Evolutionary conservation across 2,329 filamentous ascomycete species (phyloP).

Genomic region (Ustulina deusta): DNA sequence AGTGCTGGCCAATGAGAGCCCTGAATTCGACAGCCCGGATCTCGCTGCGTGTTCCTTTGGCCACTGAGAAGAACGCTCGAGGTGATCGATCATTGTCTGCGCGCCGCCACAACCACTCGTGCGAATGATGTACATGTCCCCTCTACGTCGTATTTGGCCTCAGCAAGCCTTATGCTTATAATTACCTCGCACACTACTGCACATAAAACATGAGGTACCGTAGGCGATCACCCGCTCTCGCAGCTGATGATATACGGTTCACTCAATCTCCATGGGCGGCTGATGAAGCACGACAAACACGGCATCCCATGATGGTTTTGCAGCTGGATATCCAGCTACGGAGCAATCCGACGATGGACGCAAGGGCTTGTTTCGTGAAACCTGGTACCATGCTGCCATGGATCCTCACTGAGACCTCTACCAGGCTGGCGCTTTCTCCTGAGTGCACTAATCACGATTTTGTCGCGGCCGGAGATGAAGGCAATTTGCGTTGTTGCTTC

Average conservation of each 20-base stretch:
- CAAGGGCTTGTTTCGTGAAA: constrained; percentile 33
- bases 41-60: constrained; percentile 8
- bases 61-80: constrained; percentile 15
- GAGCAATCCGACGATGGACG: constrained; percentile 23
- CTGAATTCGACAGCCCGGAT: not conserved
- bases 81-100: constrained; percentile 25
- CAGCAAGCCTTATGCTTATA: constrained; percentile 8
- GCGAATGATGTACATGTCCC: constrained; percentile 9
- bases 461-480: constrained; percentile 23
- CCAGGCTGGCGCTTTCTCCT: constrained; percentile 12
- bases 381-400: constrained; percentile 31
- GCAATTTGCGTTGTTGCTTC: constrained; percentile 29
- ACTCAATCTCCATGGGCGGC: constrained; percentile 13
- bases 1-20: constrained; percentile 41
- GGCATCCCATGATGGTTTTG: not conserved
- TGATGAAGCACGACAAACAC: constrained; percentile 21
- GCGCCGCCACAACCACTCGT: constrained; percentile 24
- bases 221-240: constrained; percentile 32
- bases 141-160: constrained; percentile 23
- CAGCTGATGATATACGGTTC: constrained; percentile 9
- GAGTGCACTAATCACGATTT: constrained; percentile 12
- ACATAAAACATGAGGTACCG: not conserved
- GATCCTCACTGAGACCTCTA: constrained; percentile 7
- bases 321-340: constrained; percentile 8
- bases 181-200: too few species aligned